Percentiles rank a stretch among this genome's conserved stretches.
Evolutionary conservation across 805 yeast genomes (phyloP).

Genomic region (Suhomyces canberraensis): DNA sequence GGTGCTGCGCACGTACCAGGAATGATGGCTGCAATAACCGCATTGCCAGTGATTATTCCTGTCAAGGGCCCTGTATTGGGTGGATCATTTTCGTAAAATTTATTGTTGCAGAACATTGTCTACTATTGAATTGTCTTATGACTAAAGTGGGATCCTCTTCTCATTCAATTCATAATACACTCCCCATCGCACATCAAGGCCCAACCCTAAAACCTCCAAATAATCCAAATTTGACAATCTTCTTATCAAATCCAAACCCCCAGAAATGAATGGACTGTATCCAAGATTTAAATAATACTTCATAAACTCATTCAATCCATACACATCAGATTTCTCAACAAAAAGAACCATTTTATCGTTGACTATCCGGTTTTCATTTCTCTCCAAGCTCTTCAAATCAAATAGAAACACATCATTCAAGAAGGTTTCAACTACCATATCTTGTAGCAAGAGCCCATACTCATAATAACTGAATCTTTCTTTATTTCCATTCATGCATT

Average conservation of each 20-base stretch:
- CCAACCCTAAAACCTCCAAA: conserved; percentile 1
- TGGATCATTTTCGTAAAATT: too few species aligned
- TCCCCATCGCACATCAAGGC: background rate
- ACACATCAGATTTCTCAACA: conserved; percentile 4
- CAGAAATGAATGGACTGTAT: conserved; percentile 10
- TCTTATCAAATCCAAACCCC: conserved; percentile 7
- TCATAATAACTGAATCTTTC: conserved; percentile 10
- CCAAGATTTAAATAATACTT: conserved; percentile 9
- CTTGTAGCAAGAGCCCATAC: conserved; percentile 10
- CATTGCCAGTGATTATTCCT: too few species aligned
- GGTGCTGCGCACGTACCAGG: too few species aligned
- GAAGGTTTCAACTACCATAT: conserved; percentile 1
- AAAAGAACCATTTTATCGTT: conserved; percentile 11
- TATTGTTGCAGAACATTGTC: too few species aligned
- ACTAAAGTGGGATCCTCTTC: background rate
- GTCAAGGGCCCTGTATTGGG: too few species aligned
- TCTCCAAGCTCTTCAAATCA: conserved; percentile 2
- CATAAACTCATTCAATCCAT: conserved; percentile 10
- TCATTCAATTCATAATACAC: background rate
- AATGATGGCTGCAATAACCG: too few species aligned
- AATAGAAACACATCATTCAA: conserved; percentile 7
- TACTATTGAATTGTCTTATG: too few species aligned
- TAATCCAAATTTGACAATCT: conserved; percentile 1
- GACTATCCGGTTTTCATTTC: conserved; percentile 1
- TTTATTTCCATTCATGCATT: conserved; percentile 10